A percentile compares a stretch with the other conserved stretches of the same genome.
These are phyloP conservation scores for Solanum lignicaule DNA, from an alignment of 257 asterid species.

Conservation along the genomic window DNA sequence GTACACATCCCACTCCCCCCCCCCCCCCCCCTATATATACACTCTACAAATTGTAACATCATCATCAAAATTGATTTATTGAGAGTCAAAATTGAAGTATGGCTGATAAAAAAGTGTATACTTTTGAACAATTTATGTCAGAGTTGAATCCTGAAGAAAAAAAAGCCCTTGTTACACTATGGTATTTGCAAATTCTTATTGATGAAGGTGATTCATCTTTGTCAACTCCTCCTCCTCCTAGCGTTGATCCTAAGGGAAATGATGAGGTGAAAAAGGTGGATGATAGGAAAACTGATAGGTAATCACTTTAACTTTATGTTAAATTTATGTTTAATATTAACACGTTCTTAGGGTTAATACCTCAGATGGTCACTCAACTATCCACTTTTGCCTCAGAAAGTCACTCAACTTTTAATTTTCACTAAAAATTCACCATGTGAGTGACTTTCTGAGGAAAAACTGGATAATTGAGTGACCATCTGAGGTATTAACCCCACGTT, in stretches of 20 bases:
- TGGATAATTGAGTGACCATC: no score
- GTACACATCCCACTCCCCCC: neutral
- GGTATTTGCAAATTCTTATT: neutral
- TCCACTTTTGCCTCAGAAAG: no score
- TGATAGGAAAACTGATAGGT: neutral
- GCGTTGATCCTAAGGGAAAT: neutral
- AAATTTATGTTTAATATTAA: neutral
- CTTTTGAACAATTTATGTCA: neutral
- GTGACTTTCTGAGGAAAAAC: no score
- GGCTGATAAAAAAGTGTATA: neutral
- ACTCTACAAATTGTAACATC: neutral
- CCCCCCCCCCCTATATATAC: neutral
- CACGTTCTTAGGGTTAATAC: neutral
- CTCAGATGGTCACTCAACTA: no score
- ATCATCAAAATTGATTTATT: neutral
- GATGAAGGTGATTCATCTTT: neutral
- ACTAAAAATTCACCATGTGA: no score
- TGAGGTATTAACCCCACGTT: no score
- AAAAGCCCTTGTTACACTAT: neutral
- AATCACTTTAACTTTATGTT: neutral
- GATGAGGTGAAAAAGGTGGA: neutral
- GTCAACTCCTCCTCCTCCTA: neutral
- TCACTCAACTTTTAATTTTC: no score
- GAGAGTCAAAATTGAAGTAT: neutral
- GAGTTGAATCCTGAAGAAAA: neutral